A percentile compares a stretch with the other conserved stretches of the same genome.
These are phyloP conservation scores for Talaromyces stipitatus DNA, from an alignment of 495 filamentous ascomycete species.

Conservation along the genomic window DNA sequence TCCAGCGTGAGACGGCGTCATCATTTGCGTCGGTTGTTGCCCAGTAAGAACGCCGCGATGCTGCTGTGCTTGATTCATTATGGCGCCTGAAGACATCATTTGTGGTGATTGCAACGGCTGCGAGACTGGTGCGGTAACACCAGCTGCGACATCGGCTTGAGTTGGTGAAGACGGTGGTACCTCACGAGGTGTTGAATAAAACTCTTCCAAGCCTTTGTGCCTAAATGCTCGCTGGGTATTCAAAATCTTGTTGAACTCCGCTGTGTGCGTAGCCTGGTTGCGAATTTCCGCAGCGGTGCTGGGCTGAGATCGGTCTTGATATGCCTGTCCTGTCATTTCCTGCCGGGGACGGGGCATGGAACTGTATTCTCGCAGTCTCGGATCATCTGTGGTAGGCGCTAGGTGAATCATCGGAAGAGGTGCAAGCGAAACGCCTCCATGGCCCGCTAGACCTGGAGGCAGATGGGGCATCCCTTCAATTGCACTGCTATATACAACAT, in stretches of 20 bases:
- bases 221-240: slow-evolving; percentile 68
- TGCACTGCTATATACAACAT: slow-evolving; percentile 77
- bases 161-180: slow-evolving; percentile 45
- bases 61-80: slow-evolving; percentile 30
- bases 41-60: slow-evolving; percentile 21
- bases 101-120: slow-evolving; percentile 40
- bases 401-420: slow-evolving; percentile 82
- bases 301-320: slow-evolving; percentile 77
- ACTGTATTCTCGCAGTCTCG: slow-evolving; percentile 71
- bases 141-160: slow-evolving; percentile 21
- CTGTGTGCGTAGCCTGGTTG: slow-evolving; percentile 78
- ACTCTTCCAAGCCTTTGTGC: slow-evolving; percentile 63
- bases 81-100: slow-evolving; percentile 25
- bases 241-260: slow-evolving; percentile 81
- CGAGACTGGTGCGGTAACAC: slow-evolving; percentile 39
- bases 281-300: slow-evolving; percentile 77
- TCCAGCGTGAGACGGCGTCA: slow-evolving; percentile 23
- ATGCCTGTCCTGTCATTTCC: slow-evolving; percentile 80
- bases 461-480: slow-evolving; percentile 60
- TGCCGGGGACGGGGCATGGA: slow-evolving; percentile 79
- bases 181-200: slow-evolving; percentile 74
- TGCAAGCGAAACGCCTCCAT: slow-evolving; percentile 53
- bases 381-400: slow-evolving; percentile 67
- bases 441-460: slow-evolving; percentile 50
- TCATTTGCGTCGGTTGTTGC: slow-evolving; percentile 33